Evolutionary conservation across 2,329 filamentous ascomycete species (phyloP), one percentile per base, ranked within the genome.

Genomic region (Ceratocystis smalleyi): DNA sequence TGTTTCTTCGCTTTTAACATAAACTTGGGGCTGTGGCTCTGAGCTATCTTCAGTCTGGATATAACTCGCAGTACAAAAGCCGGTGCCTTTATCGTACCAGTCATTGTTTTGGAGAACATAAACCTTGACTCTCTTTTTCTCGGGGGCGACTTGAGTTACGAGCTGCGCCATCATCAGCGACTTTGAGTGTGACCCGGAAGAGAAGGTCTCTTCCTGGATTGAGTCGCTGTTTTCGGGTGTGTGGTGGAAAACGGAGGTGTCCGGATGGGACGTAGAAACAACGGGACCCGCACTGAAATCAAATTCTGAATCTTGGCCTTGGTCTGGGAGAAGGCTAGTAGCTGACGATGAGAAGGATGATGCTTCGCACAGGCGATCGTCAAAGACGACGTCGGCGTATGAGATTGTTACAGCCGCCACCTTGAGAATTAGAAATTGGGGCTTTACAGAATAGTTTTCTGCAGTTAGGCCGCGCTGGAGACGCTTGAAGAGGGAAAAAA

Each of bases 101-200:
- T 97, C 94, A 81, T 95, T 96, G 77, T 96, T 91, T 75, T 89
- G 90, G 71, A 99, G 83, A 79, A 97, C 94, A 76, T 99, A 99
- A 74, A 99, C 94, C 81, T 99, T 99, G 76, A 97, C 94, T 81
- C 94, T 82, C 75, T 82, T 84, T 77, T 80, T 83, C 72, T 85
- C 83, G 75, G 80, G 80, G 15, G 64, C 74, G 79, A 77, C 81
- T 82, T 84, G 82, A 83, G 83, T 83, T 83, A 85, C 82, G 71
- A 78, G 76, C 78, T 85, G 83, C 83, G 83, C 83, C 83, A 86
- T 86, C 79, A 83, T 85, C 83, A 79, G 78, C 74, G 80, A 79
- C 76, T 83, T 80, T 75, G 77, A 73, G 73, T 81, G 81, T 47
- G 61, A 59, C 57, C 54, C 64, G 59, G 61, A 51, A 32, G 57